Evolutionary conservation across 169 alveolate genomes (phyloP).

Genomic region (Eimeria brunetti): DNA sequence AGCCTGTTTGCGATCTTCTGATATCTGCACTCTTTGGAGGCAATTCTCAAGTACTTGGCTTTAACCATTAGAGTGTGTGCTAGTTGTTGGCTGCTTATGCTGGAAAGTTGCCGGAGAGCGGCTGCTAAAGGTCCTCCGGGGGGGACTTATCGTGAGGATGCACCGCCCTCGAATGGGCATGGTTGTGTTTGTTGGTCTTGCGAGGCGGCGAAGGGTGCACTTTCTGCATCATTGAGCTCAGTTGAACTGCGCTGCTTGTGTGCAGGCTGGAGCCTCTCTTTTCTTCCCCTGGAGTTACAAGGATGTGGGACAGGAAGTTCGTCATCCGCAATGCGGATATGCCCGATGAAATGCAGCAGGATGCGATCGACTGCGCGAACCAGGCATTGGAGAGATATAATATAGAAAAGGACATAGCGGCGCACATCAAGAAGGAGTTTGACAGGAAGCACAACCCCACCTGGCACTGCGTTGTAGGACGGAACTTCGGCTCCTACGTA

Average conservation of each 20-base stretch:
- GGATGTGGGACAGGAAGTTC: slow-evolving; percentile 84
- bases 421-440: slow-evolving; percentile 99
- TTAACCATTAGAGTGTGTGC: background rate
- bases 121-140: background rate
- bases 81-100: background rate
- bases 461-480: slow-evolving; percentile 99
- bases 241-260: background rate
- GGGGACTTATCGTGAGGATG: no score
- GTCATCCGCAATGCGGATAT: slow-evolving; percentile 98
- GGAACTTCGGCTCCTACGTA: slow-evolving; percentile 99
- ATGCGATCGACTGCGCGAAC: slow-evolving; percentile 99
- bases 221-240: background rate
- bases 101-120: background rate
- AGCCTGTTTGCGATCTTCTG: background rate
- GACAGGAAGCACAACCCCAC: slow-evolving; percentile 99
- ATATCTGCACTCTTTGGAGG: background rate
- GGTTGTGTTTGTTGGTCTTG: background rate
- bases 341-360: slow-evolving; percentile 99
- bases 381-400: slow-evolving; percentile 98
- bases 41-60: background rate
- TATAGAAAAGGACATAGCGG: slow-evolving; percentile 98
- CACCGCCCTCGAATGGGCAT: background rate
- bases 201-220: background rate
- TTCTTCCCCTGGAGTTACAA: background rate
- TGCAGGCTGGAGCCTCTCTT: background rate